Evolutionary conservation across 2,329 filamentous ascomycete genomes (phyloP).

Genomic region (Madurella mycetomatis): DNA sequence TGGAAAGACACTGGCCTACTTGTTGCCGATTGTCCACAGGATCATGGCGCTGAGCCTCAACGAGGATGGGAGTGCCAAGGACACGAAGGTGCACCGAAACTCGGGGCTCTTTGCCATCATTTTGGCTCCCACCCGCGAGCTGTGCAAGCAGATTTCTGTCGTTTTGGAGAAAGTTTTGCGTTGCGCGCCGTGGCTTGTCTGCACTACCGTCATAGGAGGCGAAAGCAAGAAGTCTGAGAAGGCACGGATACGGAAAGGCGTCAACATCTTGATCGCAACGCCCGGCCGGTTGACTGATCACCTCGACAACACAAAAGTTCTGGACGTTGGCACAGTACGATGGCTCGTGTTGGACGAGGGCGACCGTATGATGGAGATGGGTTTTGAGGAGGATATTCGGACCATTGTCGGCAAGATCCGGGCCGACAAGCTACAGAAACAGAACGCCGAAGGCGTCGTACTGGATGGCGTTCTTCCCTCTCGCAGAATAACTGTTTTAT

Average conservation of each 20-base stretch:
- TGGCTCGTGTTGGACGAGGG: slow-evolving; percentile 96
- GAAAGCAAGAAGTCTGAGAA: slow-evolving; percentile 79
- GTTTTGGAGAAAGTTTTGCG: slow-evolving; percentile 81
- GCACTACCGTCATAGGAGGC: slow-evolving; percentile 72
- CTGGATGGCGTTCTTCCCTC: slow-evolving; percentile 64
- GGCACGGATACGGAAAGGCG: slow-evolving; percentile 83
- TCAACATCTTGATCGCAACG: slow-evolving; percentile 94
- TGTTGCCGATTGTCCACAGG: slow-evolving; percentile 85
- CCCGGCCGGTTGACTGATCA: slow-evolving; percentile 90
- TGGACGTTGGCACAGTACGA: slow-evolving; percentile 82
- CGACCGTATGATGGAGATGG: slow-evolving; percentile 96
- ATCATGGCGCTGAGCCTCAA: slow-evolving; percentile 70
- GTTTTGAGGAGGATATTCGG: slow-evolving; percentile 90
- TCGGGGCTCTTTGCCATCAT: slow-evolving; percentile 91
- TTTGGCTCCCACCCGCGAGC: slow-evolving; percentile 86
- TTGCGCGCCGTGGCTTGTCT: slow-evolving; percentile 92
- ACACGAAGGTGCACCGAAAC: slow-evolving; percentile 65
- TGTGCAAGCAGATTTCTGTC: slow-evolving; percentile 87
- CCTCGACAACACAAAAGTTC: slow-evolving; percentile 81
- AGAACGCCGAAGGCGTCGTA: slow-evolving; percentile 53
- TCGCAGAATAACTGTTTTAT: slow-evolving; percentile 80
- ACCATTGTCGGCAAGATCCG: slow-evolving; percentile 79
- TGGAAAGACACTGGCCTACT: slow-evolving; percentile 94
- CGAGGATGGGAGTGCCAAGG: slow-evolving; percentile 41
- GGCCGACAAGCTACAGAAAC: slow-evolving; percentile 54